Conservation (phyloP, 2,329 filamentous ascomycete species). For the Sporothrix pallida region DNA sequence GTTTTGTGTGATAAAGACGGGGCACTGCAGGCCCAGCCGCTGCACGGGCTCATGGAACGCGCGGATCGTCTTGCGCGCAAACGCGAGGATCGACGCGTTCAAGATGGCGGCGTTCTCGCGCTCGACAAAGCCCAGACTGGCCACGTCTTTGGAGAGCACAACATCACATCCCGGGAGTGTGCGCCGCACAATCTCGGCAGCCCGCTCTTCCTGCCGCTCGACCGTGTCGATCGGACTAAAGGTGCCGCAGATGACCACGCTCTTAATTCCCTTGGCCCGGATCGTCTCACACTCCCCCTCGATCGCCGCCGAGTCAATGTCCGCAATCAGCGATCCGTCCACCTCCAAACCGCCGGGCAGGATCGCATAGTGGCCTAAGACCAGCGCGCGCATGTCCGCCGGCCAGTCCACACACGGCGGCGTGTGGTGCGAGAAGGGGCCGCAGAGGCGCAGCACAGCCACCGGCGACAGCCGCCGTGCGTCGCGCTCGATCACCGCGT, state of each 20-base stretch:
- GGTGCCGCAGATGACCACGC: constrained; percentile 56
- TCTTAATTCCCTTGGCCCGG: constrained; percentile 51
- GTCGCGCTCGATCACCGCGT: constrained; percentile 62
- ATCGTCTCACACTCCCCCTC: constrained; percentile 49
- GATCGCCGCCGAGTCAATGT: constrained; percentile 53
- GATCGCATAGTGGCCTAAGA: constrained; percentile 54
- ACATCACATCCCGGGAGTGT: constrained; percentile 53
- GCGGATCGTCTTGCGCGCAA: constrained; percentile 62
- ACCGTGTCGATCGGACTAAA: constrained; percentile 60
- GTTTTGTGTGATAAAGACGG: constrained; percentile 67
- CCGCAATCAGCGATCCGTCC: constrained; percentile 55
- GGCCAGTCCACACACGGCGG: constrained; percentile 62
- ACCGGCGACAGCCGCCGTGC: constrained; percentile 54
- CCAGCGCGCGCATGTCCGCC: constrained; percentile 52
- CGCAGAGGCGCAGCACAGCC: constrained; percentile 61
- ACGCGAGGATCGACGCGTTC: constrained; percentile 65
- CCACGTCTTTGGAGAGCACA: constrained; percentile 58
- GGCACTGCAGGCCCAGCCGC: constrained; percentile 57
- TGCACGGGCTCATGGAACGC: constrained; percentile 60
- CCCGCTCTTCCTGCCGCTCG: constrained; percentile 56
- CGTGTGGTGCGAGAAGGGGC: constrained; percentile 58
- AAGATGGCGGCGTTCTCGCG: constrained; percentile 69
- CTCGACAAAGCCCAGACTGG: constrained; percentile 62
- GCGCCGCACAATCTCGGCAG: constrained; percentile 50
- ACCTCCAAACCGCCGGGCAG: constrained; percentile 59